Base-by-base conservation (phyloP, 2,329 filamentous ascomycete species). In the Beauveria sp. region DNA sequence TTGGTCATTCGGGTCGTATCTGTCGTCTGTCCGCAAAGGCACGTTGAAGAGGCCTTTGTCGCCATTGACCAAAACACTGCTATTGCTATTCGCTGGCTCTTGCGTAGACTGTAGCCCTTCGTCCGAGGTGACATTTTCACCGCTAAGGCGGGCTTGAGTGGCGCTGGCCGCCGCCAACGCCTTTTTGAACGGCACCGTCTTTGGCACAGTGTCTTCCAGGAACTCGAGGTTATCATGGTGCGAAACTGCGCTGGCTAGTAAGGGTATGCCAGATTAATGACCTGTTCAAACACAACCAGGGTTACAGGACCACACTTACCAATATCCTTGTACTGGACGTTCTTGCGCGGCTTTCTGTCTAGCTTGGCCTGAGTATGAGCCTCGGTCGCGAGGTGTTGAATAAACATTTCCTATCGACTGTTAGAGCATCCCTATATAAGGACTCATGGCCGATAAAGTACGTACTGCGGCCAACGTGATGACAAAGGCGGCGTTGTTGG, bases 141-240 rank as follows among this genome's bases (percentile, higher is more conserved):
- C 70, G 46, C 72, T 68, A 12, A 73, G 74, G 59, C 76, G 75
- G 24, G 80, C 77, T 54, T 82, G 79, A 3, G 76, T 79, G 1
- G 79, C 78, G 12, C 76, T 76, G 1, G 83, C 79, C 65, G 84
- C 69, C 50, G 86, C 86, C 77, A 92, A 93, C 76, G 89, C 84
- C 67, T 90, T 84, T 71, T 89, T 90, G 78, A 87, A 96, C 18
- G 90, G 87, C 6, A 88, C 84, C 1, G 93, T 97, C 72, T 89
- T 89, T 62, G 95, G 95, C 43, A 97, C 89, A 28, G 96, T 85
- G 74, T 99, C 95, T 65, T 89, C 83, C 16, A 99, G 84, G 72
- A 99, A 99, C 74, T 99, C 93, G 57, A 99, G 88, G 73, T 96
- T 96, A 74, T 98, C 95, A 65, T 92, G 87, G 72, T 91, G 89